Evolutionary conservation across 2,329 filamentous ascomycete species (phyloP).

Genomic region (Fusarium sp.): DNA sequence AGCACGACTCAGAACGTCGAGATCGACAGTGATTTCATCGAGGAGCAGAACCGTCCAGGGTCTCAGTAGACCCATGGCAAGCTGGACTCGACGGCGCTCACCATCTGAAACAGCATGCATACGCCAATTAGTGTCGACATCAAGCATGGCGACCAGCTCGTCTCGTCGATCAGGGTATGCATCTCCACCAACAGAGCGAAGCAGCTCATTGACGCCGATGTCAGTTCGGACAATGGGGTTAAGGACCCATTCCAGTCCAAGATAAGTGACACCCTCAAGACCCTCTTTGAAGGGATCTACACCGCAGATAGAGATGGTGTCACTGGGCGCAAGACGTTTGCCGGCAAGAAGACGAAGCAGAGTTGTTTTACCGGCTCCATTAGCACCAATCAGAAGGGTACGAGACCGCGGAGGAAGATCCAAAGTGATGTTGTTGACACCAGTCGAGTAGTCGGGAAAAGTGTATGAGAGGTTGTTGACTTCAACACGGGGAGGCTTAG

Average conservation of each 20-base stretch:
- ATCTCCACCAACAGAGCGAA: conserved; percentile 87
- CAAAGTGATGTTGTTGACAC: conserved; percentile 78
- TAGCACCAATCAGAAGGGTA: conserved; percentile 93
- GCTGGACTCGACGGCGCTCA: conserved; percentile 88
- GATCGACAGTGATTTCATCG: conserved; percentile 96
- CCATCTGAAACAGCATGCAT: conserved; percentile 97
- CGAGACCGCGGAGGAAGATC: conserved; percentile 84
- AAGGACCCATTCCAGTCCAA: conserved; percentile 97
- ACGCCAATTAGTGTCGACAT: conserved; percentile 91
- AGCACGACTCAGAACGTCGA: conserved; percentile 86
- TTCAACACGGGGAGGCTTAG: conserved; percentile 69
- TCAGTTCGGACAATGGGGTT: conserved; percentile 96
- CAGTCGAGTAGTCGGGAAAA: conserved; percentile 87
- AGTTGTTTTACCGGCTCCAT: conserved; percentile 97
- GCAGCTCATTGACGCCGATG: conserved; percentile 88
- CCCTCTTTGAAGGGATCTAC: conserved; percentile 92
- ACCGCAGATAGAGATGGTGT: conserved; percentile 80
- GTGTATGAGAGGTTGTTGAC: conserved; percentile 84
- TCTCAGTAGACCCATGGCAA: conserved; percentile 92
- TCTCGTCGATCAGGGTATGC: conserved; percentile 84
- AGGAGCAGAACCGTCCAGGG: conserved; percentile 92
- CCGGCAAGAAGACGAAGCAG: conserved; percentile 93
- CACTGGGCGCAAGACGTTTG: conserved; percentile 86
- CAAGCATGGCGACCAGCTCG: conserved; percentile 86
- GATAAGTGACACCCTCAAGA: conserved; percentile 94